A percentile compares a stretch with the other conserved stretches of the same genome.
Conservation (phyloP, 129 eudicot genomes). For the Tagetes erecta region DNA sequence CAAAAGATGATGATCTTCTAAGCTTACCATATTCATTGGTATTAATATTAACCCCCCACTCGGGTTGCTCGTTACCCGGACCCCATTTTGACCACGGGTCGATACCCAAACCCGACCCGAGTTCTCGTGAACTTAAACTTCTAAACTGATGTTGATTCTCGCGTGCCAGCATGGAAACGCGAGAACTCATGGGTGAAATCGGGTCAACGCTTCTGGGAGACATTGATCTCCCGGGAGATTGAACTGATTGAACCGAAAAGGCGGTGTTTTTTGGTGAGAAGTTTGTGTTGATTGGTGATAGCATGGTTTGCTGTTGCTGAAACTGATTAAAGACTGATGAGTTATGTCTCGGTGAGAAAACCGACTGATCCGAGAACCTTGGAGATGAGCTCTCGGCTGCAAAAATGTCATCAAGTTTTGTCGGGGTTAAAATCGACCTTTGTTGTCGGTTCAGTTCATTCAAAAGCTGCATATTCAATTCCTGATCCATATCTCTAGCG, state of each 20-base stretch:
- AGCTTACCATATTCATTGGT: slow-evolving; percentile 50
- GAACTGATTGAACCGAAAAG: slow-evolving; percentile 49
- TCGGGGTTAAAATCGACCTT: slow-evolving; percentile 49
- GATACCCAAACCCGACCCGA: slow-evolving; percentile 50
- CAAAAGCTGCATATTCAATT: slow-evolving; percentile 49
- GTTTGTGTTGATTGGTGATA: slow-evolving; percentile 71
- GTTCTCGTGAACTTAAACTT: slow-evolving; percentile 82
- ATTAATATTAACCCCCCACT: slow-evolving; percentile 47
- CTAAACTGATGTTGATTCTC: slow-evolving; percentile 69
- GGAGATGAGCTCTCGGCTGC: slow-evolving; percentile 68
- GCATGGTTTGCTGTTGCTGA: slow-evolving; percentile 73
- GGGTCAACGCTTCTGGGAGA: slow-evolving; percentile 78
- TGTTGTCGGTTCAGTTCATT: slow-evolving; percentile 59
- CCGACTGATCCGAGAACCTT: slow-evolving; percentile 53
- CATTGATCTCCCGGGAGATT: slow-evolving; percentile 59
- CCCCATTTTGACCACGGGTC: slow-evolving; percentile 64
- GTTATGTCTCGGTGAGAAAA: slow-evolving; percentile 69
- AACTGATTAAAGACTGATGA: slow-evolving; percentile 60
- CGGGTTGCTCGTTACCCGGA: slow-evolving; percentile 46
- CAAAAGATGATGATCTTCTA: slow-evolving; percentile 65
- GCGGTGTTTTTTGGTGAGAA: slow-evolving; percentile 62
- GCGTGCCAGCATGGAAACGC: slow-evolving; percentile 56
- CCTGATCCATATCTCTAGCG: slow-evolving; percentile 71
- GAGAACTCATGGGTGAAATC: slow-evolving; percentile 75
- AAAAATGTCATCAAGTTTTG: slow-evolving; percentile 69